Evolutionary conservation across 495 filamentous ascomycete genomes (phyloP), one percentile per base, ranked within the genome.

Genomic region (Aspergillus ostianus): DNA sequence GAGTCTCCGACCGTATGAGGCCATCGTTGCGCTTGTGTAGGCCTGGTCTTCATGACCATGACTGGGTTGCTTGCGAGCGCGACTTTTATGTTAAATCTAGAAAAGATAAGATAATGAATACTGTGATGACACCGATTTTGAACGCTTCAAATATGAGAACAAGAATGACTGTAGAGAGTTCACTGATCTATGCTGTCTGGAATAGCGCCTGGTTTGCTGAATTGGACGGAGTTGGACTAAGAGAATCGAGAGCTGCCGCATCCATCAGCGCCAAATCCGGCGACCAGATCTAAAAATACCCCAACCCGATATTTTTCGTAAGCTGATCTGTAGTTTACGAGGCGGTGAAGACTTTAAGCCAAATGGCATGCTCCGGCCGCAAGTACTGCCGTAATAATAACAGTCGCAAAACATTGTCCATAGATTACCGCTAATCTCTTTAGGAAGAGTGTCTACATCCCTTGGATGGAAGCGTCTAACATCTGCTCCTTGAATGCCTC

Each of bases 1-100:
- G 71, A 51, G 64, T 7, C 67, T 80, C n/a, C 65, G 67, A 6
- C 76, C 77, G 17, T 78, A 70, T 56, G 75, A 80, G 55, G 73
- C 76, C 10, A 66, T 64, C 44, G 77, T 77, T 0, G 19, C 44
- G 27, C 55, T 51, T 30, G 12, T 57, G 6, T 29, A 44, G n/a
- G 20, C 45, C 21, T 57, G 19, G n/a, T 49, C n/a, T 4, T 17
- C 8, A 41, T 13, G 10, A 41, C 13, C 36, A 41, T 13, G 13
- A 10, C 12, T 41, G 3, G 13, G 36, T 41, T 41, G 36, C 36
- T 41, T 41, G 36, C 36, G 36, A 12, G 10, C 36, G 36, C 10
- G 36, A 8, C 9, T 12, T 41, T 2, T 12, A 41, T 15, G 15
- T 12, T 12, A 41, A 17, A 41, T 41, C 8, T 12, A 13, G 36